Percentiles rank a stretch among this genome's conserved stretches.
phyloP scores from a whole-genome alignment of 805 yeast genomes.

The Saccharomycopsis oosterbeekiorum region DNA sequence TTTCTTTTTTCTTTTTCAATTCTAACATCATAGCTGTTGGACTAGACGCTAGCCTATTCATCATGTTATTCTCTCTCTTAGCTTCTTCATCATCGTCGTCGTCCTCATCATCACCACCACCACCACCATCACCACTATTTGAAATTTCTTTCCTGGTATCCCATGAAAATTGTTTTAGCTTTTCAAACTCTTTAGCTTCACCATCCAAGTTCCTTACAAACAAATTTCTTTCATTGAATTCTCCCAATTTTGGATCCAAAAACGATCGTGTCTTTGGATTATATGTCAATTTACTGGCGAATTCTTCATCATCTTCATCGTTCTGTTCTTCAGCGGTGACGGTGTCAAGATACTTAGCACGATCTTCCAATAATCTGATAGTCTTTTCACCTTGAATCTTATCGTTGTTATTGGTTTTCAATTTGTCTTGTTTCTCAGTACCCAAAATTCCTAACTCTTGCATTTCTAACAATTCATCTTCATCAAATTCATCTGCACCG shows the following conservation, averaged over 20 bases:
- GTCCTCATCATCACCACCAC: conserved; percentile 7
- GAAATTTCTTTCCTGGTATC: background rate
- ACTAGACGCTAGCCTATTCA: conserved; percentile 26
- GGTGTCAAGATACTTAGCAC: conserved; percentile 38
- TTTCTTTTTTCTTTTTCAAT: conserved; percentile 24
- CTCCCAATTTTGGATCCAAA: conserved; percentile 26
- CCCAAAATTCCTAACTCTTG: conserved; percentile 24
- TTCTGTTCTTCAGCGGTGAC: conserved; percentile 24
- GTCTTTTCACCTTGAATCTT: conserved; percentile 24
- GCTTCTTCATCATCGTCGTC: conserved; percentile 19
- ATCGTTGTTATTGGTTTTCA: conserved; percentile 3
- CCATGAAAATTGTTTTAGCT: conserved; percentile 32
- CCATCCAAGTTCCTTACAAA: conserved; percentile 34
- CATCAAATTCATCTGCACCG: conserved; percentile 19
- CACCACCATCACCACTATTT: background rate
- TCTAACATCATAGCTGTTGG: conserved; percentile 29
- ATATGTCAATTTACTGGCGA: conserved; percentile 23
- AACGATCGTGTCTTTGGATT: conserved; percentile 35
- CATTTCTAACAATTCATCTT: conserved; percentile 26
- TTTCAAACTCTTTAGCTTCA: conserved; percentile 32
- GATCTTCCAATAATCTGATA: conserved; percentile 42
- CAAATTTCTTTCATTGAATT: conserved; percentile 29
- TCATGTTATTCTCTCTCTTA: conserved; percentile 16
- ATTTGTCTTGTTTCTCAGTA: conserved; percentile 18
- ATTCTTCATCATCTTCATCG: conserved; percentile 6